Evolutionary conservation across 2,329 filamentous ascomycete genomes (phyloP), one percentile per base, ranked within the genome.

Genomic region (Hypoxylon rubiginosum): DNA sequence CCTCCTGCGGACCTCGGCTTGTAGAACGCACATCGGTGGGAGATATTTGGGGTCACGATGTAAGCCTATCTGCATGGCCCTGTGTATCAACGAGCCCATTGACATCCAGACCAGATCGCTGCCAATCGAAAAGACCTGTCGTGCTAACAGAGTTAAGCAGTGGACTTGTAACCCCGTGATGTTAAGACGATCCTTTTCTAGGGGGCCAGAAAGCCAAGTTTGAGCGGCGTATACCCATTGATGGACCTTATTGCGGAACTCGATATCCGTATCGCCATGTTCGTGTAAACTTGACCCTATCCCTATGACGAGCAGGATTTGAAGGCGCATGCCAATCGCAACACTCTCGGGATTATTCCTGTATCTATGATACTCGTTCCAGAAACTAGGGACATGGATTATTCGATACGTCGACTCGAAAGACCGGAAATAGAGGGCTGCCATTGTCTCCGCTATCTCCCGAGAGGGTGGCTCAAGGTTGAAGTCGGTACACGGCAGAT

Each of bases 371-470:
- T 87, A 88, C 7, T 86, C 82, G 19, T 76, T 68, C 79, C 80
- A 81, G 64, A 88, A 89, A 0, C 80, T 82, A 0, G 85, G 85
- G 4, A 78, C 72, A 58, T 89, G 86, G 0, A 89, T 72, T 48
- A 89, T 83, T 2, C 85, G 82, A 55, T 86, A 82, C 0, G 80
- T 79, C 1, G 79, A 81, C 63, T 87, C 86, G 62, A 85, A 87
- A 0, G 76, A 82, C 2, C 74, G 73, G 46, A 87, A 81, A 73
- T 89, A 89, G 0, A 83, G 67, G 1, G 72, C 62, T 6, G 80
- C 78, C 73, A 84, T 79, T 11, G 69, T 39, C 60, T 87, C 83
- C 0, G 82, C 75, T 4, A 72, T 26, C 9, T 73, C 74, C 0
- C 75, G 77, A 2, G 74, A 56, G 0, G 77, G 80, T 0, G 71